Evolutionary conservation across 2,329 filamentous ascomycete species (phyloP).

Genomic region (Xylaria sp.): DNA sequence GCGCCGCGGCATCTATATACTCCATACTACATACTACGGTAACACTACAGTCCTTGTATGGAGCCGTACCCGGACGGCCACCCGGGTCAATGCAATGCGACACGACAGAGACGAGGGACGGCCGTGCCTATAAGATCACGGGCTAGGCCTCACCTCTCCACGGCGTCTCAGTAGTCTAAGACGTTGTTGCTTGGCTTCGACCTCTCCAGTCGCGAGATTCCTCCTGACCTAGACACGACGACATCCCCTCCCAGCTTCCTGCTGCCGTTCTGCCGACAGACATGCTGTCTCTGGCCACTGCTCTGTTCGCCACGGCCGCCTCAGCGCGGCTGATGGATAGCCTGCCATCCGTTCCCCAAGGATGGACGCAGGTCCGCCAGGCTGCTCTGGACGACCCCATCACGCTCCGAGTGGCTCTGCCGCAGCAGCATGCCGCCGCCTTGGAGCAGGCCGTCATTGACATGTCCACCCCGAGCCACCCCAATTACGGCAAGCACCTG

Average conservation of each 20-base stretch:
- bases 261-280: constrained; percentile 33
- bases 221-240: constrained; percentile 8
- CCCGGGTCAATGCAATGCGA: constrained; percentile 16
- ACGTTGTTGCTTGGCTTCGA: constrained; percentile 11
- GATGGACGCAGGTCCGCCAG: constrained; percentile 44
- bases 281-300: constrained; percentile 43
- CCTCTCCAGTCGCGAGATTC: constrained; percentile 19
- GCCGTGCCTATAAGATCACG: constrained; percentile 29
- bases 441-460: constrained; percentile 60
- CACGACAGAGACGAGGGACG: constrained; percentile 12
- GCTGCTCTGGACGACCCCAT: constrained; percentile 44
- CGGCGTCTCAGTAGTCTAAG: background rate
- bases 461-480: constrained; percentile 61
- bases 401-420: constrained; percentile 43
- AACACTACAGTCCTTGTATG: constrained; percentile 3
- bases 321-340: constrained; percentile 49
- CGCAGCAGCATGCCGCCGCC: constrained; percentile 45
- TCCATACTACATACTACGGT: background rate
- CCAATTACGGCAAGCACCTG: constrained; percentile 62
- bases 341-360: constrained; percentile 44
- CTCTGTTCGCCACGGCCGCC: constrained; percentile 46
- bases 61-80: constrained; percentile 23
- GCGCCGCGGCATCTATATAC: constrained; percentile 18
- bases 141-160: constrained; percentile 6
- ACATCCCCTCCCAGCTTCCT: background rate